Evolutionary conservation across 1,284 basidiomycete species (phyloP), one percentile per base, ranked within the genome.

Genomic region (Porodaedalea pini): DNA sequence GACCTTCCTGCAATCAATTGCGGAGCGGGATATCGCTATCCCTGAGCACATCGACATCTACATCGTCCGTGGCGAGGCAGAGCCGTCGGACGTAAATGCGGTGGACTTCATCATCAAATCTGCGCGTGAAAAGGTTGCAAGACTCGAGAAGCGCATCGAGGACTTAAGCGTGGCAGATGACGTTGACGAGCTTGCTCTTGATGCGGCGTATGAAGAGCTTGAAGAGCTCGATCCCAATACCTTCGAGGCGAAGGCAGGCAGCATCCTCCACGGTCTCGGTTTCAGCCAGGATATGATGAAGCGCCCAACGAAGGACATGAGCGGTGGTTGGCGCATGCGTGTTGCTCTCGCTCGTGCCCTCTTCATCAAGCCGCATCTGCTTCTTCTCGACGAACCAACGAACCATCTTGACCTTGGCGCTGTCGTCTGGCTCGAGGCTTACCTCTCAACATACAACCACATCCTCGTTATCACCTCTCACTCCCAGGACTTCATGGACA

Each of bases 251-350:
- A 98, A 98, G 76, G 96, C 97, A 3, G 92, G 90, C 59, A 90
- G 90, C 65, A 97, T 99, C 68, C 82, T 99, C 31, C 92, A 97
- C 69, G 97, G 96, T 87, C 85, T 99, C 41, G 96, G 96, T 23
- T 99, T 99, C 79, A 81, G 80, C 57, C 82, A 83, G 68, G 71
- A 78, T 57, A 98, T 98, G 96, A 98, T 98, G 95, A 83, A 82
- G 71, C 93, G 92, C 73, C 90, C 95, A 13, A 98, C 96, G 54
- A 96, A 94, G 76, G 96, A 98, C 72, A 97, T 99, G 93, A 90
- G 86, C 67, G 96, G 95, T 83, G 95, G 95, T 69, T 98, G 96
- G 96, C 83, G 96, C 62, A 98, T 98, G 96, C 88, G 97, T 72
- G 95, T 99, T 60, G 92, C 97, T 13, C 87, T 99, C 51, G 96